Percentiles rank a stretch among this genome's conserved stretches.
Conservation (phyloP, 2,329 filamentous ascomycete genomes). For the Monilinia fructigena region DNA sequence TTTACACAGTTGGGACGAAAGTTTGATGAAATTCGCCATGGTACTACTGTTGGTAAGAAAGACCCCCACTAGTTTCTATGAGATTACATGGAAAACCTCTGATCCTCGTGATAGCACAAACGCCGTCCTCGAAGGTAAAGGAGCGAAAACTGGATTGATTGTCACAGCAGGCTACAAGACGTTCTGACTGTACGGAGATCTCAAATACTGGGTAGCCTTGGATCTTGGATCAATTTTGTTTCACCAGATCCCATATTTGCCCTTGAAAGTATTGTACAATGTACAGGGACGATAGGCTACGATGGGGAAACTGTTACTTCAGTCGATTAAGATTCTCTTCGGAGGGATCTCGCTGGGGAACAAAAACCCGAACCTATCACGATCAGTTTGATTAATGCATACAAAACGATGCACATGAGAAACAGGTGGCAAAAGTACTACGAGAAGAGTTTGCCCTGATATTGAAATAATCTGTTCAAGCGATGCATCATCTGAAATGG, state of each 20-base stretch:
- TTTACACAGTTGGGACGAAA: slow-evolving; percentile 8
- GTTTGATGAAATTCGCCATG: slow-evolving; percentile 16
- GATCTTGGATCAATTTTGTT: slow-evolving; percentile 7
- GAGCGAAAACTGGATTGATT: slow-evolving; percentile 5
- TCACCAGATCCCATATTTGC: slow-evolving; percentile 2
- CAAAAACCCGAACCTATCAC: slow-evolving; percentile 13
- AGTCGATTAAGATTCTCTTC: slow-evolving; percentile 7
- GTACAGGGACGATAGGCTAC: neutral
- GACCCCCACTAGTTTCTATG: neutral
- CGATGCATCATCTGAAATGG: slow-evolving; percentile 11
- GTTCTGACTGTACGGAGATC: slow-evolving; percentile 13
- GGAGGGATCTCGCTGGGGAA: neutral
- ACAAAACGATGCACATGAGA: slow-evolving; percentile 16
- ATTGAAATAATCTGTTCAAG: slow-evolving; percentile 18
- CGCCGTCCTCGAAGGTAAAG: slow-evolving; percentile 10
- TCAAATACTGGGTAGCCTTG: slow-evolving; percentile 12
- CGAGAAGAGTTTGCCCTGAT: slow-evolving; percentile 1
- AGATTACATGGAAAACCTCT: neutral
- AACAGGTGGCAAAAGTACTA: neutral
- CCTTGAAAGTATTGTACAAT: slow-evolving; percentile 7
- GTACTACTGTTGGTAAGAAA: slow-evolving; percentile 12
- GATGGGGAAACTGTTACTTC: neutral
- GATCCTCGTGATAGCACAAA: slow-evolving; percentile 3
- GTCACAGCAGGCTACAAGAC: slow-evolving; percentile 3
- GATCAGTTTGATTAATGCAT: slow-evolving; percentile 10